These are phyloP conservation scores for Coniochaeta sp. DNA, from an alignment of 2,329 filamentous ascomycete species.

Conservation along the genomic window DNA sequence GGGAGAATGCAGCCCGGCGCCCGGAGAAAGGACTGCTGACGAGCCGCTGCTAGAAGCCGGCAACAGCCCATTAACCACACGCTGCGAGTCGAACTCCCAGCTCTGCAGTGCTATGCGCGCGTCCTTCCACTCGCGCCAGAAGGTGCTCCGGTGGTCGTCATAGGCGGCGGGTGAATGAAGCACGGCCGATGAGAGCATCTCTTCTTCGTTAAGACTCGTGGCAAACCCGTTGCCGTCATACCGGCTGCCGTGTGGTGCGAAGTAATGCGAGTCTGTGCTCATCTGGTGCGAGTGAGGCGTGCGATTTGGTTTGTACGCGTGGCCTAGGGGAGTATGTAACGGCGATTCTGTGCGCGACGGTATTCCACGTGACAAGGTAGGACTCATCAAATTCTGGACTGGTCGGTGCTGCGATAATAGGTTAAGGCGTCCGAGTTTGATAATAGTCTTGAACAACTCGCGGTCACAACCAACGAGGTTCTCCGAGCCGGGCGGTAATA, in stretches of 20 bases:
- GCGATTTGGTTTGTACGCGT: slow-evolving; percentile 30
- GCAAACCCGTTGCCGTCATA: slow-evolving; percentile 64
- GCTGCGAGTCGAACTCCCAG: slow-evolving; percentile 65
- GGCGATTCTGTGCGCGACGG: slow-evolving; percentile 28
- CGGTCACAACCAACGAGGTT: slow-evolving; percentile 85
- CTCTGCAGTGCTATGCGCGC: slow-evolving; percentile 67
- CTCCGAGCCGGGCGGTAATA: slow-evolving; percentile 59
- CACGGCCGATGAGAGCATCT: slow-evolving; percentile 34
- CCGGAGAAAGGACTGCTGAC: slow-evolving; percentile 2
- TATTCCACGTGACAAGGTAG: slow-evolving; percentile 11
- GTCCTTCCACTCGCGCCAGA: slow-evolving; percentile 83
- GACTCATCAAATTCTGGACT: slow-evolving; percentile 31
- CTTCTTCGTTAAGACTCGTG: slow-evolving; percentile 46
- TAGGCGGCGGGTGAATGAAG: slow-evolving; percentile 34
- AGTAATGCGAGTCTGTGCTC: slow-evolving; percentile 16
- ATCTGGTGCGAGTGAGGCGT: slow-evolving; percentile 18
- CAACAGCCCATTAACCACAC: slow-evolving; percentile 41
- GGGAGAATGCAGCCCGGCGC: not conserved
- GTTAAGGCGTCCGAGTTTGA: slow-evolving; percentile 76
- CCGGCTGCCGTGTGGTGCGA: slow-evolving; percentile 34
- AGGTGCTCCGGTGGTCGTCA: slow-evolving; percentile 55
- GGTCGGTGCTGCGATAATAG: slow-evolving; percentile 66
- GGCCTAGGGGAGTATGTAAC: slow-evolving; percentile 31
- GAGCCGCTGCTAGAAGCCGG: slow-evolving; percentile 8
- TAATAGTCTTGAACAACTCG: slow-evolving; percentile 77